phyloP scores from a whole-genome alignment of 2,329 filamentous ascomycete genomes.

The Alternaria alternata region DNA sequence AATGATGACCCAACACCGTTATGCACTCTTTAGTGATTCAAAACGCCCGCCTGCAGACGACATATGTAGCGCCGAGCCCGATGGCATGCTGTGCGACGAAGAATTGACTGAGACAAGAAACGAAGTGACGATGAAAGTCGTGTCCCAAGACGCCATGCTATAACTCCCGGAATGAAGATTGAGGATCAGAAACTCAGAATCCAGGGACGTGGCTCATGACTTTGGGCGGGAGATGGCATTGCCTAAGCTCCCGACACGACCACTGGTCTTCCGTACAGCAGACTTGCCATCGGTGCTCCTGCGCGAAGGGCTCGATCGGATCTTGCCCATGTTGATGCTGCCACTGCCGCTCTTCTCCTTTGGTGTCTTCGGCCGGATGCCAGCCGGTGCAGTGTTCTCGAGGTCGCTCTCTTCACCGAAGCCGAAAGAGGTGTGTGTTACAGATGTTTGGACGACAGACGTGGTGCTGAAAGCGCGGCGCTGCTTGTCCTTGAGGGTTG shows the following conservation, averaged over 20 bases:
- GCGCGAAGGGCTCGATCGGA: constrained; percentile 54
- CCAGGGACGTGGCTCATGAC: constrained; percentile 29
- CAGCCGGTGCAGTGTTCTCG: constrained; percentile 53
- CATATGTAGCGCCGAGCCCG: constrained; percentile 21
- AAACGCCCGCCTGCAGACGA: constrained; percentile 38
- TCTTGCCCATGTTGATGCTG: constrained; percentile 56
- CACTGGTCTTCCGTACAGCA: constrained; percentile 61
- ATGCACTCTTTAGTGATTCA: constrained; percentile 24
- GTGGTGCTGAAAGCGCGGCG: constrained; percentile 78
- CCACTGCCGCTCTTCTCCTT: constrained; percentile 53
- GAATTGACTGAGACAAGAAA: constrained; percentile 18
- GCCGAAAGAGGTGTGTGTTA: constrained; percentile 46
- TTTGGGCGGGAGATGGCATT: constrained; percentile 41
- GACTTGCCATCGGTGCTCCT: constrained; percentile 59
- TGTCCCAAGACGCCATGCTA: constrained; percentile 15
- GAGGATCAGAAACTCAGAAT: constrained; percentile 13
- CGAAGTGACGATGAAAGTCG: constrained; percentile 15
- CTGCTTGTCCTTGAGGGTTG: constrained; percentile 64
- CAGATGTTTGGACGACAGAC: constrained; percentile 58
- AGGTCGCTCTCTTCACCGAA: constrained; percentile 55
- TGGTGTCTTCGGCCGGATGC: constrained; percentile 56
- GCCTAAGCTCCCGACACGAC: constrained; percentile 58
- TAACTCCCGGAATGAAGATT: constrained; percentile 19
- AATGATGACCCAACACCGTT: constrained; percentile 21
- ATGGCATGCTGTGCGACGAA: constrained; percentile 24